Evolutionary conservation across 1,284 basidiomycete species (phyloP).

Genomic region (Earliella scabrosa): DNA sequence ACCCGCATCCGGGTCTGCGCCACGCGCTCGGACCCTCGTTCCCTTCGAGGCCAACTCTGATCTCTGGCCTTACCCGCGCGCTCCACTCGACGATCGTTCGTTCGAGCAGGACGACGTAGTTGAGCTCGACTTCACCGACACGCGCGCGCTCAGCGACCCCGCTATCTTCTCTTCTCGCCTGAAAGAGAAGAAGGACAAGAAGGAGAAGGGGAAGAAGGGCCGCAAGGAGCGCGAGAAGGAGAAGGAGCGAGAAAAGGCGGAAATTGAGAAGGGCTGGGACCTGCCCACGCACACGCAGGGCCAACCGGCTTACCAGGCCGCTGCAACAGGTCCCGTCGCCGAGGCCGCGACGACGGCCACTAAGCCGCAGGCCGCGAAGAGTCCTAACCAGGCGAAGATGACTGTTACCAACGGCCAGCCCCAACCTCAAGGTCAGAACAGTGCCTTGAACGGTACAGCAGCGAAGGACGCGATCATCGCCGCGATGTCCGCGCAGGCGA

Average conservation of each 20-base stretch:
- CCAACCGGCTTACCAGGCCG: slow-evolving; percentile 10
- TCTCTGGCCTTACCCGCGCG: slow-evolving; percentile 67
- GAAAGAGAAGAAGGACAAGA: slow-evolving; percentile 38
- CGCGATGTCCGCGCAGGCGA: slow-evolving; percentile 27
- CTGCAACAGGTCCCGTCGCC: slow-evolving; percentile 11
- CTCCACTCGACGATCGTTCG: slow-evolving; percentile 42
- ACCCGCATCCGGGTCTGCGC: slow-evolving; percentile 3
- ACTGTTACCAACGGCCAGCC: slow-evolving; percentile 11
- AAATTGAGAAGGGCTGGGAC: slow-evolving; percentile 67
- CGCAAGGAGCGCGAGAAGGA: slow-evolving; percentile 43
- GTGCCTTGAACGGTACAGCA: slow-evolving; percentile 17
- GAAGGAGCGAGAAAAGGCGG: slow-evolving; percentile 50
- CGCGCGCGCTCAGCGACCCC: slow-evolving; percentile 66
- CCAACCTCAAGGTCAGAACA: not conserved
- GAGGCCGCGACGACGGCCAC: slow-evolving; percentile 11
- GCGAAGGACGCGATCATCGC: slow-evolving; percentile 36
- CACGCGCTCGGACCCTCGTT: slow-evolving; percentile 41
- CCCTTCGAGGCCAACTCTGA: slow-evolving; percentile 65
- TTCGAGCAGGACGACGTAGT: slow-evolving; percentile 52
- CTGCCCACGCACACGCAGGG: slow-evolving; percentile 38
- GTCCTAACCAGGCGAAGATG: slow-evolving; percentile 11
- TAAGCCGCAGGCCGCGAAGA: not conserved
- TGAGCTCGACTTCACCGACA: slow-evolving; percentile 74
- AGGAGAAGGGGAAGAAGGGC: slow-evolving; percentile 37
- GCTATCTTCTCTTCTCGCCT: slow-evolving; percentile 47